A percentile compares a stretch with the other conserved stretches of the same genome.
Conservation (phyloP, 1,139 yeast genomes). For the Scheffersomyces illinoinensis region DNA sequence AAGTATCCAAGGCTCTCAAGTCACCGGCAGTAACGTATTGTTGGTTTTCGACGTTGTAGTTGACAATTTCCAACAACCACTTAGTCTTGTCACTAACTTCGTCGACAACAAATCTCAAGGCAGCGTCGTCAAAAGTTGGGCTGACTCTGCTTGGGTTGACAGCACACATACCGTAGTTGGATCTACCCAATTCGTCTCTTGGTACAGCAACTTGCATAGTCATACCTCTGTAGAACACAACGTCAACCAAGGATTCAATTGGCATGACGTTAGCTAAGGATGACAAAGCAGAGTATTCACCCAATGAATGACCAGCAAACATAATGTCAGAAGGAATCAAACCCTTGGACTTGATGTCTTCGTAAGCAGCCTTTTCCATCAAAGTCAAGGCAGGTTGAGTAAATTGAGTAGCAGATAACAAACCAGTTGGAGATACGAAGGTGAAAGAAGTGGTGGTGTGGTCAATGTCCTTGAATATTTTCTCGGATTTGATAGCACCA, state of each 20-base stretch:
- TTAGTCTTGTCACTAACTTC: slow-evolving; percentile 79
- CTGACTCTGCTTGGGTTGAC: slow-evolving; percentile 94
- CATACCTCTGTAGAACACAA: slow-evolving; percentile 99
- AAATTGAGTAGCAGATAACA: slow-evolving; percentile 96
- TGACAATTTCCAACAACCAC: slow-evolving; percentile 97
- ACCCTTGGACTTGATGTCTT: slow-evolving; percentile 95
- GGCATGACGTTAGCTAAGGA: slow-evolving; percentile 99
- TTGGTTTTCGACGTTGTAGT: slow-evolving; percentile 96
- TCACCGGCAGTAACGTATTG: slow-evolving; percentile 99
- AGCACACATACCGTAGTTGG: slow-evolving; percentile 99
- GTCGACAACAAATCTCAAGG: slow-evolving; percentile 91
- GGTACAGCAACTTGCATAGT: slow-evolving; percentile 99
- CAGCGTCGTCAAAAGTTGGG: slow-evolving; percentile 87
- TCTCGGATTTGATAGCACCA: slow-evolving; percentile 85
- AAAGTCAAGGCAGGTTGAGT: slow-evolving; percentile 98
- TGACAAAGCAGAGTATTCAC: slow-evolving; percentile 97
- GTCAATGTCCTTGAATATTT: slow-evolving; percentile 90
- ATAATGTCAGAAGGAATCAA: slow-evolving; percentile 90
- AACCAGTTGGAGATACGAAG: slow-evolving; percentile 91
- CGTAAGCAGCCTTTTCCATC: slow-evolving; percentile 99
- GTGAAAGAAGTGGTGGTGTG: slow-evolving; percentile 81
- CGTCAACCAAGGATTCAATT: slow-evolving; percentile 94
- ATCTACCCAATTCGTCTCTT: slow-evolving; percentile 90
- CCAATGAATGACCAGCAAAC: slow-evolving; percentile 99
- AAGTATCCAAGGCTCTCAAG: slow-evolving; percentile 87